Evolutionary conservation across 768 basidiomycete genomes (phyloP), one percentile per base, ranked within the genome.

Genomic region (Rhodocollybia butyracea): DNA sequence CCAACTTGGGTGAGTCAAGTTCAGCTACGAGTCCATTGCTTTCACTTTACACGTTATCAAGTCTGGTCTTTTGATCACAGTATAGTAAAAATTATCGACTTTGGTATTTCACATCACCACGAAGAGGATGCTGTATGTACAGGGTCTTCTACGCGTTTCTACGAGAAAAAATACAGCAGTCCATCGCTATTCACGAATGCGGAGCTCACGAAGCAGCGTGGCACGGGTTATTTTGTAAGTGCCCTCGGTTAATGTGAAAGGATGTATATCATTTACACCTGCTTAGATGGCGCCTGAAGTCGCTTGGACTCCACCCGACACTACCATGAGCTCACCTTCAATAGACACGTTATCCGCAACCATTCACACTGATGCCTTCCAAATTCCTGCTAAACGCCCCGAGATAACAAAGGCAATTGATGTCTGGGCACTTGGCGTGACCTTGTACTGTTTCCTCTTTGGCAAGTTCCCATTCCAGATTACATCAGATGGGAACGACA

Each of bases 51-150:
- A n/a, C n/a, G n/a, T n/a, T n/a, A n/a, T n/a, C n/a, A n/a, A n/a
- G 72, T 94, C 15, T 86, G 94, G 62, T 32, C 51, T 6, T 61
- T 58, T 41, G 67, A 75, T 57, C 72, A 73, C 34, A 65, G 66
- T 29, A 85, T 88, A 61, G 80, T 95, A 60, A 95, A 95, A 74
- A 90, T 96, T 46, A 93, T 87, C 27, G 93, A 95, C 69, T 96
- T 94, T 67, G 94, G 94, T 10, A 70, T 76, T 40, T 57, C 65
- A 10, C 54, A 47, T 11, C 40, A 51, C 30, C 36, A 46, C 32
- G 54, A 48, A 40, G 47, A 21, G 43, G 53, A 56, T 51, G 34
- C 8, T 69, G 26, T 27, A 21, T 24, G 27, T 24, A 5, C 46
- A 8, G n/a, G 7, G 8, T 59, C 29, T 41, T 31, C 26, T 48